These are phyloP conservation scores for Metschnikowia drakensbergensis DNA, from an alignment of 805 yeast genomes.

Conservation along the genomic window DNA sequence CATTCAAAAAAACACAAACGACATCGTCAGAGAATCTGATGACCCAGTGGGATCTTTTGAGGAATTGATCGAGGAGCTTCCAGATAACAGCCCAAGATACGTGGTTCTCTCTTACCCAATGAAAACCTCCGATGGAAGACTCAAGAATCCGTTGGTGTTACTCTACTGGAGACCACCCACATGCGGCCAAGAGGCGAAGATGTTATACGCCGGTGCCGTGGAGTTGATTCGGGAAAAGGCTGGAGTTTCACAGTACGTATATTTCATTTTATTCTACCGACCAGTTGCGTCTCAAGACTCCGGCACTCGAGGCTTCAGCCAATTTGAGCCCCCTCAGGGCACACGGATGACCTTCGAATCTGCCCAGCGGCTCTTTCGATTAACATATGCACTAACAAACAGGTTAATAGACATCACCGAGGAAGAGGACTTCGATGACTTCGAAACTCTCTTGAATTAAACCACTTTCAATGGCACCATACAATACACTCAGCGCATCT, in stretches of 20 bases:
- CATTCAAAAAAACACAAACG: slow-evolving; percentile 55
- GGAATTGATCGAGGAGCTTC: slow-evolving; percentile 69
- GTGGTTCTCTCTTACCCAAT: slow-evolving; percentile 74
- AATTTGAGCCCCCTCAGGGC: too few species aligned
- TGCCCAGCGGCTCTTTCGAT: neutral
- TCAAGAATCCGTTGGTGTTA: slow-evolving; percentile 68
- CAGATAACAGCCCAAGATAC: slow-evolving; percentile 78
- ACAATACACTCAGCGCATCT: neutral
- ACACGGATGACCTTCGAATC: too few species aligned
- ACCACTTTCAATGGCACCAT: neutral
- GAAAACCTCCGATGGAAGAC: slow-evolving; percentile 65
- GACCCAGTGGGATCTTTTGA: slow-evolving; percentile 49
- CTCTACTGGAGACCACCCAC: slow-evolving; percentile 89
- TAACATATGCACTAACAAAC: slow-evolving; percentile 19
- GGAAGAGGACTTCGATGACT: slow-evolving; percentile 64
- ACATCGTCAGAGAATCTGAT: slow-evolving; percentile 46
- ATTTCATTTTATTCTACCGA: neutral
- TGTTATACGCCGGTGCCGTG: slow-evolving; percentile 89
- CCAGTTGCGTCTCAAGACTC: too few species aligned
- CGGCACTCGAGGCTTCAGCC: too few species aligned
- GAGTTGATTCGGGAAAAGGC: slow-evolving; percentile 75
- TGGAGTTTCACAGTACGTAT: slow-evolving; percentile 59
- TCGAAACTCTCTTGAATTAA: slow-evolving; percentile 34
- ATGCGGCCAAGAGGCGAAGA: slow-evolving; percentile 72
- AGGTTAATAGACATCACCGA: slow-evolving; percentile 61